A percentile compares a stretch with the other conserved stretches of the same genome.
Evolutionary conservation across 768 basidiomycete genomes (phyloP).

Genomic region (Gyrodon lividus): DNA sequence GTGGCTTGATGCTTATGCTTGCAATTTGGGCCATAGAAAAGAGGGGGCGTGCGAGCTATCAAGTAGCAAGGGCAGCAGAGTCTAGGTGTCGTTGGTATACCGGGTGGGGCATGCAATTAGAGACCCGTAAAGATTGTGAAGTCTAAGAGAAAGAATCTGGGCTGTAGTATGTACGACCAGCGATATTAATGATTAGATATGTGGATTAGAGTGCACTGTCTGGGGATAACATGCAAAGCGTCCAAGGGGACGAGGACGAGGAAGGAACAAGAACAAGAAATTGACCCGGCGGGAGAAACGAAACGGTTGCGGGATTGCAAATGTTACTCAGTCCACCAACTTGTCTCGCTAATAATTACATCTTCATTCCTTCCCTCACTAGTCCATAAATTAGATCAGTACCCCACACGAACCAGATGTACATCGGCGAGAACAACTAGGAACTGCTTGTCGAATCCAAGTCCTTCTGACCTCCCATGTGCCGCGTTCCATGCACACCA

Average conservation of each 20-base stretch:
- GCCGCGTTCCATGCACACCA: not conserved
- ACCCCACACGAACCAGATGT: too few species aligned
- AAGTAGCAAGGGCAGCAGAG: not conserved
- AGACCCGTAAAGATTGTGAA: not conserved
- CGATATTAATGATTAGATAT: slow-evolving; percentile 11
- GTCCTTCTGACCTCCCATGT: too few species aligned
- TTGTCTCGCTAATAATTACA: too few species aligned
- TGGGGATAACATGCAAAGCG: not conserved
- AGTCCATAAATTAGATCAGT: too few species aligned
- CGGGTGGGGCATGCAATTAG: slow-evolving; percentile 27
- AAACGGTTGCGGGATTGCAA: too few species aligned
- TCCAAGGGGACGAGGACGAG: not conserved
- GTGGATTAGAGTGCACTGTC: slow-evolving; percentile 10
- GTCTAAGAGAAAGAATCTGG: not conserved
- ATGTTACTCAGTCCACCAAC: too few species aligned
- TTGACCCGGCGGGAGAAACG: not conserved
- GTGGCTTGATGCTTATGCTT: slow-evolving; percentile 4
- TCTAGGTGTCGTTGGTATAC: not conserved
- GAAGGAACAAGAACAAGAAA: not conserved
- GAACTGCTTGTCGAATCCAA: too few species aligned
- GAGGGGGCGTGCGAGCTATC: slow-evolving; percentile 8
- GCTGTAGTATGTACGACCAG: slow-evolving; percentile 10
- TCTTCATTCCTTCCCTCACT: not conserved
- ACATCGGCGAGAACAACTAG: too few species aligned
- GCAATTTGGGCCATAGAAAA: slow-evolving; percentile 27